Evolutionary conservation across 2,329 filamentous ascomycete genomes (phyloP), one percentile per base, ranked within the genome.

Genomic region (Mariannaea sp.): DNA sequence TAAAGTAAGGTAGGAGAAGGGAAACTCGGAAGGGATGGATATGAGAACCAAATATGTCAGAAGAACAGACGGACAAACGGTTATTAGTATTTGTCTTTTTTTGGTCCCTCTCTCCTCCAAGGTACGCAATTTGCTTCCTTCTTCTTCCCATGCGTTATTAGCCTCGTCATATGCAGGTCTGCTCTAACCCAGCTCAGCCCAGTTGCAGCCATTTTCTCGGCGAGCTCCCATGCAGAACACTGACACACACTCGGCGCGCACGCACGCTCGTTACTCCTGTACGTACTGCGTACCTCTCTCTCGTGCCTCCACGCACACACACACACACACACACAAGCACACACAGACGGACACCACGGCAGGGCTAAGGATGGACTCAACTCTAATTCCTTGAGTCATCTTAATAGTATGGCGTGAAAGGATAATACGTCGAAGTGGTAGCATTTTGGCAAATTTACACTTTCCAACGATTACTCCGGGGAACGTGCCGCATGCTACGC

Each of bases 171-270:
- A 16, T 55, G 35, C 36, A 41, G 22, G 32, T 35, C 39, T 10
- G 17, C 33, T 30, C 44, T 53, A 36, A 29, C 51, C 40, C 40
- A 48, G 50, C 38, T 33, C 27, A 44, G 51, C 44, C 39, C 39
- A 32, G 45, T 44, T 27, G 9, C 29, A 22, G n/a, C 22, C 17
- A 36, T 32, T 39, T 30, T 43, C 19, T 39, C 36, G 36, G 19
- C 36, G 36, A 39, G 36, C 17, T 9, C 46, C 32, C 36, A 12
- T 24, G 22, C 22, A 8, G 8, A n/a, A n/a, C n/a, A 24, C 8
- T 24, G 22, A 24, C 22, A 24, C 22, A 8, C 22, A 24, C n/a
- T n/a, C n/a, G n/a, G n/a, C n/a, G n/a, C n/a, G n/a, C n/a, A n/a
- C n/a, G n/a, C n/a, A n/a, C n/a, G n/a, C n/a, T n/a, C n/a, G n/a